Evolutionary conservation across 2,329 filamentous ascomycete species (phyloP), one percentile per base, ranked within the genome.

Genomic region (Erysiphe pulchra): DNA sequence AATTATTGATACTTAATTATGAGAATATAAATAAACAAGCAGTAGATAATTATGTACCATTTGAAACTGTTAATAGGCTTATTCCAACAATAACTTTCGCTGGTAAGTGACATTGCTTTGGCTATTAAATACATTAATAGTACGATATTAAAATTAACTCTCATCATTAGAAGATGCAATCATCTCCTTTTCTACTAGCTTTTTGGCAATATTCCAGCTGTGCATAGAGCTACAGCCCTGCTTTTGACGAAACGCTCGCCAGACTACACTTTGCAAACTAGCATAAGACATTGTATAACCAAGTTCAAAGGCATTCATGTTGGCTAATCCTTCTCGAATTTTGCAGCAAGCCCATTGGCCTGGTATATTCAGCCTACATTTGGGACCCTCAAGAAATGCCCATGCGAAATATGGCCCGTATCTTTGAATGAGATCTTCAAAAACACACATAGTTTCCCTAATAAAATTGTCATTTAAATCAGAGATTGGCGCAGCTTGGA

Each of bases 251-350:
- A 56, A 53, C 1, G 51, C 45, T 13, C 41, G 47, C 54, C 54
- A 56, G 1, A 54, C 53, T 20, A 55, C 50, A 45, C 54, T 56
- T 45, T 56, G 54, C 39, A 56, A 46, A 42, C 53, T 55, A 2
- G 53, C 54, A 48, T 49, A 56, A 1, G 49, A 44, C 53, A 54
- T 55, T 0, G 51, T 54, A 33, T 54, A 50, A 1, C 53, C 53
- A 41, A 53, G 45, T 41, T 56, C 54, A 43, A 49, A 56, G 5
- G 49, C 50, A 47, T 52, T 51, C 51, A 56, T 52, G 32, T 54
- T 49, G 18, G 52, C 48, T 17, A 56, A 24, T 4, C 54, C 54
- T 30, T 52, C 30, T 30, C 50, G 50, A 12, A 56, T 34, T 32
- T 49, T 47, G 12, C 17, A 13, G n/a, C 45, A 43, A 13, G 48